Conservation (phyloP, 495 filamentous ascomycete genomes). For the Peziza echinospora region DNA sequence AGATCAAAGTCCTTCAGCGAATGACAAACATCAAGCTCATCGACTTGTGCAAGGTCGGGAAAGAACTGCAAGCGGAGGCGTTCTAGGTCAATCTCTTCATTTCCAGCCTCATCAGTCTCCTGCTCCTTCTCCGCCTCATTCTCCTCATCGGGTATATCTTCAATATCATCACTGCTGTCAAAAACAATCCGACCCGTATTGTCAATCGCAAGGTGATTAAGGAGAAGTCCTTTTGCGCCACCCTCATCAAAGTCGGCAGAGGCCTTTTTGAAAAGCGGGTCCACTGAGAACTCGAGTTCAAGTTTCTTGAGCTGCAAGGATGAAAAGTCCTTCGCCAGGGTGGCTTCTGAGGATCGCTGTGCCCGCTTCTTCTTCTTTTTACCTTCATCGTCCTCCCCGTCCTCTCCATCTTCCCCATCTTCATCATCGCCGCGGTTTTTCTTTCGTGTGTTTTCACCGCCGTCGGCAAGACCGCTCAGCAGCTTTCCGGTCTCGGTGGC, state of each 20-base stretch:
- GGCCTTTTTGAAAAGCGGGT: slow-evolving; percentile 95
- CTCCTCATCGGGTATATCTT: slow-evolving; percentile 18
- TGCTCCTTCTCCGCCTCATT: neutral
- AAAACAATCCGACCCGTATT: slow-evolving; percentile 82
- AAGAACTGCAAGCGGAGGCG: slow-evolving; percentile 64
- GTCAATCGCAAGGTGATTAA: slow-evolving; percentile 93
- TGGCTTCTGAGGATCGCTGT: slow-evolving; percentile 76
- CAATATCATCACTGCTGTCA: slow-evolving; percentile 83
- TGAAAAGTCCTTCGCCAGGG: slow-evolving; percentile 67
- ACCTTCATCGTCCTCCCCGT: slow-evolving; percentile 56
- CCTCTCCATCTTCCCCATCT: slow-evolving; percentile 45
- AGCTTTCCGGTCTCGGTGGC: slow-evolving; percentile 93
- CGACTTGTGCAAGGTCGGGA: slow-evolving; percentile 52
- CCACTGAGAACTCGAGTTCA: slow-evolving; percentile 89
- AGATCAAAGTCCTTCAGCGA: slow-evolving; percentile 84
- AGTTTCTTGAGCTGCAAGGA: slow-evolving; percentile 88
- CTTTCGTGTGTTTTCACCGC: slow-evolving; percentile 53
- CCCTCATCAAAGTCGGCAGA: slow-evolving; percentile 97
- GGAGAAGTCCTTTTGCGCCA: slow-evolving; percentile 79
- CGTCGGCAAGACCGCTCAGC: slow-evolving; percentile 83
- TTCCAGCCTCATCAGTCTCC: slow-evolving; percentile 26
- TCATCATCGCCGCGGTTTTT: slow-evolving; percentile 37
- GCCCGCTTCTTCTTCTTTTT: slow-evolving; percentile 60
- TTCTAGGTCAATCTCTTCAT: slow-evolving; percentile 55
- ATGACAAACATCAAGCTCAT: slow-evolving; percentile 80